Percentiles rank a stretch among this genome's conserved stretches.
Conservation (phyloP, 2,329 filamentous ascomycete species). For the Arachnomyces sp. region DNA sequence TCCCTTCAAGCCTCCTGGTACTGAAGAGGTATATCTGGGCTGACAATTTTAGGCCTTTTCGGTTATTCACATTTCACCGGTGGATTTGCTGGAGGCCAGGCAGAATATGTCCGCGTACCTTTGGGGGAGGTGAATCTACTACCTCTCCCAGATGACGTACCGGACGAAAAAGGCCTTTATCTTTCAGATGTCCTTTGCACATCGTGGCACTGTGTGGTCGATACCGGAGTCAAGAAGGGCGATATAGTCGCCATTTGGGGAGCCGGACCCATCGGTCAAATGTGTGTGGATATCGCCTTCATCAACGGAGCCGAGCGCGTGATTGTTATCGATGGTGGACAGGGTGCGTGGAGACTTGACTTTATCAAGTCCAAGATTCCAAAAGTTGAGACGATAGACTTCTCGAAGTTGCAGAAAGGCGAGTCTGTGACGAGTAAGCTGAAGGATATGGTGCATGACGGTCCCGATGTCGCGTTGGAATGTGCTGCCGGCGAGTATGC, state of each 20-base stretch:
- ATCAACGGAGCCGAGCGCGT: constrained; percentile 65
- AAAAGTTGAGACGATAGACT: constrained; percentile 62
- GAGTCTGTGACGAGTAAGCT: constrained; percentile 62
- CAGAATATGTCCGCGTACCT: constrained; percentile 77
- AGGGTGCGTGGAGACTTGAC: constrained; percentile 55
- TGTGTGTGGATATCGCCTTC: constrained; percentile 59
- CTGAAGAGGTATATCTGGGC: constrained; percentile 5
- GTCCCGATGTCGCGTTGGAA: constrained; percentile 68
- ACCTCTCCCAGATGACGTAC: constrained; percentile 66
- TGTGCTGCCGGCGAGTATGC: constrained; percentile 56
- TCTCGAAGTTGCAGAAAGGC: constrained; percentile 51
- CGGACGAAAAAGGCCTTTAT: constrained; percentile 76
- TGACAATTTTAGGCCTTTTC: constrained; percentile 45
- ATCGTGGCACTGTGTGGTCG: constrained; percentile 72
- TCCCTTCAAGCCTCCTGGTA: not conserved
- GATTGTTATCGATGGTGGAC: constrained; percentile 68
- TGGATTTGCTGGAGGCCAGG: constrained; percentile 79
- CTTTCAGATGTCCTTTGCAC: constrained; percentile 74
- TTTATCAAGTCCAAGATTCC: constrained; percentile 58
- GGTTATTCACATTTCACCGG: constrained; percentile 70
- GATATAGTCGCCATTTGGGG: constrained; percentile 80
- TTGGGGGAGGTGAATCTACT: constrained; percentile 73
- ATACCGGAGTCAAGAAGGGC: constrained; percentile 68
- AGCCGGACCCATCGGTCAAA: constrained; percentile 78
- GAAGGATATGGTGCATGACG: constrained; percentile 64